Percentiles rank a stretch among this genome's conserved stretches.
These are phyloP conservation scores for Cylindrotheca closterium DNA, from an alignment of 108 stramenopile species.

Conservation along the genomic window DNA sequence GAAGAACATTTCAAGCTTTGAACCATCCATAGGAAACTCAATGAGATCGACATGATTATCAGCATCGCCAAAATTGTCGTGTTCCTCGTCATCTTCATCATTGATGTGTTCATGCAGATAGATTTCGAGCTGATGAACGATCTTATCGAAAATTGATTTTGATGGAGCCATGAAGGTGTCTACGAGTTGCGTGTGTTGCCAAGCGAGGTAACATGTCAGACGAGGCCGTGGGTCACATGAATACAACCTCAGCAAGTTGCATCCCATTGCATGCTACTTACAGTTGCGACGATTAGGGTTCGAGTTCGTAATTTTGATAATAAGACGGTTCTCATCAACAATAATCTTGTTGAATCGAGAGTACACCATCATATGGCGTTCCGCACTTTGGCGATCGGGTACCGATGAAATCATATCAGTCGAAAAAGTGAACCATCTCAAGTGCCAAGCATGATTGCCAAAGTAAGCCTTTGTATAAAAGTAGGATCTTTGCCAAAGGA, in stretches of 20 bases:
- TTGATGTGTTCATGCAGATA: constrained; percentile 28
- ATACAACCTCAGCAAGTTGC: no score
- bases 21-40: constrained; percentile 42
- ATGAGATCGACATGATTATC: constrained; percentile 48
- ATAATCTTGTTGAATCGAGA: constrained; percentile 55
- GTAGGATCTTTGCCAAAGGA: constrained; percentile 62
- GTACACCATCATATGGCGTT: constrained; percentile 49
- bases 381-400: constrained; percentile 42
- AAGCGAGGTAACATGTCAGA: no score
- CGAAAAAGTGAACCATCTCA: constrained; percentile 71
- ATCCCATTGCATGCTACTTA: no score
- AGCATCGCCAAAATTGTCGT: constrained; percentile 34
- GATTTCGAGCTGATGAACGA: constrained; percentile 47
- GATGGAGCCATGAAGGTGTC: constrained; percentile 58
- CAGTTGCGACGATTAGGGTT: constrained; percentile 33
- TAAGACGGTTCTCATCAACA: constrained; percentile 52
- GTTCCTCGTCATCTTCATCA: constrained; percentile 9
- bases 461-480: constrained; percentile 69
- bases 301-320: constrained; percentile 58
- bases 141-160: constrained; percentile 45
- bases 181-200: no score
- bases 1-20: constrained; percentile 33
- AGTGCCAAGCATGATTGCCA: constrained; percentile 57
- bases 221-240: no score
- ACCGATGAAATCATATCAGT: constrained; percentile 49